Base-by-base conservation (phyloP, 1,139 yeast genomes). In the Pichia sp. region DNA sequence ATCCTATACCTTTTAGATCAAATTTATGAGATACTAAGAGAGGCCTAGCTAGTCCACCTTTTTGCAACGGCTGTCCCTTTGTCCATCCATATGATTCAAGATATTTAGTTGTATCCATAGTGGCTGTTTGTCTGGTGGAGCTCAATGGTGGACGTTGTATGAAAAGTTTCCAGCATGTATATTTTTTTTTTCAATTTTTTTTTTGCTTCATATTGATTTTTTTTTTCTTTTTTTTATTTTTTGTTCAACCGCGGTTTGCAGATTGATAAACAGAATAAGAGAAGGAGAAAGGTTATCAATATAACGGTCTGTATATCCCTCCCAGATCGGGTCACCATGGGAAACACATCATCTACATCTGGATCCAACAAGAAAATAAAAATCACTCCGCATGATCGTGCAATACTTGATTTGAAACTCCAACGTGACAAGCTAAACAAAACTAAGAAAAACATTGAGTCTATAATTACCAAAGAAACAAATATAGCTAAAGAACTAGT, bases 1-100 rank as follows among this genome's bases (percentile, higher is more conserved):
- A 83, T 0, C 96, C 96, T 40, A 92, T 72, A 4, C 98, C 98
- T 61, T 88, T 88, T 50, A 82, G 83, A 62, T 92, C 97, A 57
- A 81, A 82, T 68, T 92, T 89, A 61, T 92, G 97, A 57, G 84
- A 84, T 43, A 92, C 96, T 53, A 92, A 68, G 44, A 92, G 80
- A 0, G 98, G 97, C 60, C 82, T 87, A 58, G 76, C 80, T 48
- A 92, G 68, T 0, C 97, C 95, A 4, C 96, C 97, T 43, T 73
- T 65, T 56, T 74, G 77, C 39, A 92, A 70, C 0, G 95, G 95
- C 56, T 88, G 87, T 6, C 97, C 97, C 58, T 87, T 92, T 48
- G 74, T 73, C 98, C 98, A 92, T 16, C 97, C 97, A 59, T 74
- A 88, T 3, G 86, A 79, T 63, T 76, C 72, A 53, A 92, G 68